A percentile compares a stretch with the other conserved stretches of the same genome.
Evolutionary conservation across 129 eudicot genomes (phyloP).

Genomic region (Chrysanthemum lavandulifolium): DNA sequence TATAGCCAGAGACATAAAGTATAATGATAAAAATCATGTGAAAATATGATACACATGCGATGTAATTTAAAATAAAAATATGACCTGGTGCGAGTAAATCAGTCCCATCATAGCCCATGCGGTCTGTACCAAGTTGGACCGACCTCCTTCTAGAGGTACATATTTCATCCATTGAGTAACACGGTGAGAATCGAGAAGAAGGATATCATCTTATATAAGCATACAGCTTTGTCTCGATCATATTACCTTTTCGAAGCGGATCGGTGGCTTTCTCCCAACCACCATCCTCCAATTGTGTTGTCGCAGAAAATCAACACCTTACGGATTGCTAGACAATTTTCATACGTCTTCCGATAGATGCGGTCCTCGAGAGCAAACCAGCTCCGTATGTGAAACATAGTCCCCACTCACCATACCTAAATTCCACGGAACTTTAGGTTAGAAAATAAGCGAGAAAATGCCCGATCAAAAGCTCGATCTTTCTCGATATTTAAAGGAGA

Average conservation of each 20-base stretch:
- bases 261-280: slow-evolving; percentile 53
- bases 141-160: slow-evolving; percentile 39
- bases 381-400: slow-evolving; percentile 65
- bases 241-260: slow-evolving; percentile 28
- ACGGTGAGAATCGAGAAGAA: background rate
- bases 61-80: background rate
- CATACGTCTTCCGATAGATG: slow-evolving; percentile 49
- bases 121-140: slow-evolving; percentile 49
- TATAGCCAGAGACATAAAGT: background rate
- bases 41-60: background rate
- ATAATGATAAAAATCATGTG: background rate
- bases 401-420: slow-evolving; percentile 83
- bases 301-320: slow-evolving; percentile 33
- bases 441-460: too few relatives aligned
- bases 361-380: slow-evolving; percentile 68
- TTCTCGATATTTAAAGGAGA: background rate
- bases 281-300: slow-evolving; percentile 35
- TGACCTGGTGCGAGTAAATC: slow-evolving; percentile 36
- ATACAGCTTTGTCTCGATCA: too few relatives aligned
- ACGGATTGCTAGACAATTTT: slow-evolving; percentile 25
- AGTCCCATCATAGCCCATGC: slow-evolving; percentile 54
- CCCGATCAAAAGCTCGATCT: background rate
- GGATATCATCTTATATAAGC: background rate
- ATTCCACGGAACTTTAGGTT: background rate
- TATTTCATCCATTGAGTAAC: slow-evolving; percentile 22